Conservation (phyloP, 140 eudicot species). For the Senecio squalidus region DNA sequence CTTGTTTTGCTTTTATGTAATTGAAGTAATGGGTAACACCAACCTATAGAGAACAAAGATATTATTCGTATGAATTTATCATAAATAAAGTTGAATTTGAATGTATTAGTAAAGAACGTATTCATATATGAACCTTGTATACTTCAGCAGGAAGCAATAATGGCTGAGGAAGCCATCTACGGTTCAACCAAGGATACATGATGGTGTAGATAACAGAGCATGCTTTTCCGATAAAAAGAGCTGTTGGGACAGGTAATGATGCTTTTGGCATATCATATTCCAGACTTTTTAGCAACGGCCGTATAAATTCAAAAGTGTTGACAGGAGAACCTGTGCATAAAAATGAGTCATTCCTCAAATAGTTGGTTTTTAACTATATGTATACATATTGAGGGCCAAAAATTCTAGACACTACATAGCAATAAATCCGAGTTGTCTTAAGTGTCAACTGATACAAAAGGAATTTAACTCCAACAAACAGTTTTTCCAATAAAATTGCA, state of each 20-base stretch:
- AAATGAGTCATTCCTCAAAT: background rate
- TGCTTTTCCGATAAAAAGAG: constrained; percentile 60
- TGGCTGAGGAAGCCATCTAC: constrained; percentile 85
- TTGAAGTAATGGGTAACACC: constrained; percentile 89
- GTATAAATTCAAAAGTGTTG: constrained; percentile 74
- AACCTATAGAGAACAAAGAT: constrained; percentile 34
- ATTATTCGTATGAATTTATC: background rate
- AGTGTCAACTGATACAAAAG: too few relatives aligned
- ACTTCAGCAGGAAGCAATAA: constrained; percentile 92
- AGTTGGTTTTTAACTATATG: too few relatives aligned
- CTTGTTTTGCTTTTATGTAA: constrained; percentile 68
- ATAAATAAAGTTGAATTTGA: background rate
- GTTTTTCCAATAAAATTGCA: too few relatives aligned
- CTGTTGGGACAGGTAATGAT: constrained; percentile 59
- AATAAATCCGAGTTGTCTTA: too few relatives aligned
- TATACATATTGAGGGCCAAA: too few relatives aligned
- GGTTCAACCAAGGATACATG: constrained; percentile 71
- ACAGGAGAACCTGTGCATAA: constrained; percentile 72
- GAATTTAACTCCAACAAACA: too few relatives aligned
- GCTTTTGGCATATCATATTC: constrained; percentile 77
- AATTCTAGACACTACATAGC: too few relatives aligned
- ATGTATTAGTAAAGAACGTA: constrained; percentile 10
- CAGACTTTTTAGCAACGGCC: constrained; percentile 59
- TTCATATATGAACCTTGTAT: constrained; percentile 45
- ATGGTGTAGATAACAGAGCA: constrained; percentile 54